These are phyloP conservation scores for Bisporella sp. DNA, from an alignment of 2,329 filamentous ascomycete species.

Conservation along the genomic window DNA sequence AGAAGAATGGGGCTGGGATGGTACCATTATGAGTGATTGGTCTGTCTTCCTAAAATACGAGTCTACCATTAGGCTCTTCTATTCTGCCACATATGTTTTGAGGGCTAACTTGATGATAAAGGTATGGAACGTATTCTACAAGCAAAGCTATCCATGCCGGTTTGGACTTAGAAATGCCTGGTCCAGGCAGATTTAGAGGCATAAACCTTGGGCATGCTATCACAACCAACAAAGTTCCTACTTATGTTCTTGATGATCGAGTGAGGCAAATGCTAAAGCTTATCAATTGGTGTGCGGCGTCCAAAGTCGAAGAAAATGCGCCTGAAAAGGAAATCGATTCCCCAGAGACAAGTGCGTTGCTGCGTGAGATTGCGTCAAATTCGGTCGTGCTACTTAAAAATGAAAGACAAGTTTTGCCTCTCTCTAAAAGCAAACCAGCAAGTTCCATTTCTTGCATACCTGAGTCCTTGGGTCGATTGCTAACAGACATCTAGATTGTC, in stretches of 20 bases:
- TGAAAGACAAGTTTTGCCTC: slow-evolving; percentile 45
- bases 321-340: slow-evolving; percentile 13
- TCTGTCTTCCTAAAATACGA: too few species aligned
- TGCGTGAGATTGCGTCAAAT: slow-evolving; percentile 48
- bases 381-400: slow-evolving; percentile 61
- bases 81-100: background rate
- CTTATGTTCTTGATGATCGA: slow-evolving; percentile 15
- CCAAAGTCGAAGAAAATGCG: slow-evolving; percentile 4
- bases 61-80: slow-evolving; percentile 17
- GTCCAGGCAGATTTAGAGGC: slow-evolving; percentile 18
- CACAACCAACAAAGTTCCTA: slow-evolving; percentile 12
- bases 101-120: slow-evolving; percentile 3
- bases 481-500: slow-evolving; percentile 30
- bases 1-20: slow-evolving; percentile 50
- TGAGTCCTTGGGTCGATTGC: too few species aligned
- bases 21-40: slow-evolving; percentile 55
- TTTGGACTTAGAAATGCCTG: slow-evolving; percentile 34
- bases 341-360: slow-evolving; percentile 31
- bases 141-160: slow-evolving; percentile 24
- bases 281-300: slow-evolving; percentile 28
- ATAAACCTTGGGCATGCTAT: slow-evolving; percentile 14
- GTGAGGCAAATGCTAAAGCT: slow-evolving; percentile 15
- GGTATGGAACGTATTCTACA: slow-evolving; percentile 20
- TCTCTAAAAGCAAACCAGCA: slow-evolving; percentile 44
- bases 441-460: background rate